A percentile compares a stretch with the other conserved stretches of the same genome.
These are phyloP conservation scores for Colletotrichum falcatum DNA, from an alignment of 2,329 filamentous ascomycete species.

Conservation along the genomic window DNA sequence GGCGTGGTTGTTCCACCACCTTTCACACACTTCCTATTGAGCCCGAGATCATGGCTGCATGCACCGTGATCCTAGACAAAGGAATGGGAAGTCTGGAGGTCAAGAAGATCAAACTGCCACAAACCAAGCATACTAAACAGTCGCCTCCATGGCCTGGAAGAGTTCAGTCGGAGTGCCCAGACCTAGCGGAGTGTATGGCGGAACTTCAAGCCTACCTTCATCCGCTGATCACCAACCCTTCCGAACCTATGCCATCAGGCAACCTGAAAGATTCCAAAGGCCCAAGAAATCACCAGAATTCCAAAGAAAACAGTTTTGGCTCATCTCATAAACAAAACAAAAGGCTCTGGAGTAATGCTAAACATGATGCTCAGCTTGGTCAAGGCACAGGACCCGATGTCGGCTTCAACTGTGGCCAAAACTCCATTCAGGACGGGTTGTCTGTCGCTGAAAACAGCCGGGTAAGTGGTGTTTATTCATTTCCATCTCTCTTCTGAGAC, in stretches of 20 bases:
- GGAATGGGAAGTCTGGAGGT: neutral
- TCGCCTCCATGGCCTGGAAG: neutral
- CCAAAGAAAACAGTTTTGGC: too few relatives aligned
- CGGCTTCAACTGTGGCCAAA: too few relatives aligned
- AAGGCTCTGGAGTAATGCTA: too few relatives aligned
- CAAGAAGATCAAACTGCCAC: neutral
- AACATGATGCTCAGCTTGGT: too few relatives aligned
- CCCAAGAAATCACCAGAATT: too few relatives aligned
- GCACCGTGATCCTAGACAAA: neutral
- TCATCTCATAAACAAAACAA: too few relatives aligned
- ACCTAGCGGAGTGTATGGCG: neutral
- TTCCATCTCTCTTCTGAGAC: neutral
- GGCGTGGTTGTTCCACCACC: conserved; percentile 34
- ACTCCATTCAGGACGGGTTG: neutral
- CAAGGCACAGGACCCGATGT: too few relatives aligned
- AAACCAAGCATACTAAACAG: neutral
- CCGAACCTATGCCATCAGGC: too few relatives aligned
- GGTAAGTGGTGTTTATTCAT: neutral
- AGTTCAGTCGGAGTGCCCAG: neutral
- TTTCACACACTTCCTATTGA: conserved; percentile 46
- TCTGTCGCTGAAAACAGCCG: neutral
- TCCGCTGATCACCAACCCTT: neutral
- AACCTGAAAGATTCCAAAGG: too few relatives aligned
- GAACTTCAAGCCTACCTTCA: conserved; percentile 7
- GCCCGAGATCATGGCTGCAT: conserved; percentile 41